phyloP scores from a whole-genome alignment of 495 filamentous ascomycete species.

The Penicillium manginii region DNA sequence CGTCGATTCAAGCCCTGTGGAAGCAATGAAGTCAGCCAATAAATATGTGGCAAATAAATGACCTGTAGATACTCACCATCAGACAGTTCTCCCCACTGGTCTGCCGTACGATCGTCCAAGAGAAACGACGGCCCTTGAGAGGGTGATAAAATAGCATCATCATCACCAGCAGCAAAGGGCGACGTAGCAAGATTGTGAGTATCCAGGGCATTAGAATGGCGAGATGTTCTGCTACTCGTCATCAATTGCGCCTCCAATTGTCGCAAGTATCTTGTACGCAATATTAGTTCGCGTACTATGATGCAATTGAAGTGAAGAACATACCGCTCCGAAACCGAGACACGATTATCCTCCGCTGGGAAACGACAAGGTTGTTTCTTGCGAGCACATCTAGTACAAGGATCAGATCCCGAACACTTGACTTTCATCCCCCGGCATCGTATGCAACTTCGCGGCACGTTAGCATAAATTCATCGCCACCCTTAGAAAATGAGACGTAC shows the following conservation, averaged over 20 bases:
- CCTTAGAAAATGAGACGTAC: conserved; percentile 15
- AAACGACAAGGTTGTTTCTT: conserved; percentile 37
- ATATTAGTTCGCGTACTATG: conserved; percentile 6
- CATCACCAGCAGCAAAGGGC: conserved; percentile 9
- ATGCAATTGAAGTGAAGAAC: not conserved
- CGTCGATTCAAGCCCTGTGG: conserved; percentile 7
- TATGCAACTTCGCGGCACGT: conserved; percentile 25
- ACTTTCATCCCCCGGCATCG: conserved; percentile 47
- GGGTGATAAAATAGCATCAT: conserved; percentile 9
- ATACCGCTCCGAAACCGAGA: conserved; percentile 39
- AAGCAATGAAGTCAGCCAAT: not conserved
- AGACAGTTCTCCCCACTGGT: conserved; percentile 9
- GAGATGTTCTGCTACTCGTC: conserved; percentile 2
- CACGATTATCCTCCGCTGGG: conserved; percentile 32
- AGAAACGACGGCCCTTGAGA: conserved; percentile 10
- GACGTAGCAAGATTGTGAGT: not conserved
- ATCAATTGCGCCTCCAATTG: conserved; percentile 28
- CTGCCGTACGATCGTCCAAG: conserved; percentile 4
- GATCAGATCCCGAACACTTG: conserved; percentile 39
- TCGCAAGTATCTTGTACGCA: conserved; percentile 20
- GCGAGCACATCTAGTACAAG: conserved; percentile 38
- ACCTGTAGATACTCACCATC: conserved; percentile 8
- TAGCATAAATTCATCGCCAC: not conserved
- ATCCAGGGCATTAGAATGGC: not conserved
- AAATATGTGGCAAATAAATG: not conserved